Base-by-base conservation (phyloP, 352 stramenopile species). In the Globisporangium cederbergense region DNA sequence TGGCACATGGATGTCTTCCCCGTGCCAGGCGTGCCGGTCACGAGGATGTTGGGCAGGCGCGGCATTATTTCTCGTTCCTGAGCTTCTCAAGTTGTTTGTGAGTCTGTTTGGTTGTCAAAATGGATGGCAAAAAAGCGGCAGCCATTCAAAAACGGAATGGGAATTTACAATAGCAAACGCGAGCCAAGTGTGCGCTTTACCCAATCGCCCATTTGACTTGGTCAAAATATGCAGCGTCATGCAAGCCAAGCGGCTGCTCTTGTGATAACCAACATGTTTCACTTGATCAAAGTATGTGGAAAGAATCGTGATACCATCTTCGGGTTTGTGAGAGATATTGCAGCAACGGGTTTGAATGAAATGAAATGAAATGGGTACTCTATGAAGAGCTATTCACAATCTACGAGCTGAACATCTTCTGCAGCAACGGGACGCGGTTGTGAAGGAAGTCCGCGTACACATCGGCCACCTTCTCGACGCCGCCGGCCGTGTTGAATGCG, bases 21-120 rank as follows among this genome's bases (percentile, higher is more conserved):
- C 60, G 91, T 98, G 51, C 97, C 97, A 14, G 97, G 97, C 46
- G 97, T 99, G 18, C 97, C 97, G n/a, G 97, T 99, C 32, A 99
- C 81, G 43, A 99, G 85, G 70, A 99, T 97, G 75, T 99, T 99
- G 4, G 97, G 97, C 58, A 85, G 64, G 52, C 79, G 81, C 66
- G 73, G 61, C 77, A 83, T 83, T 66, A 40, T 20, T 66, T 66
- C 25, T 38, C 47, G 52, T 34, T 54, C 45, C 40, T 45, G 25
- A 28, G 25, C 32, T 54, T 62, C 38, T 22, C 49, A 55, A 10
- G 49, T 38, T 54, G 4, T 36, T 34, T 18, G 13, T 16, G 25
- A 6, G 13, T 7, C 22, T 4, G 5, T 38, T 28, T 40, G 10
- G 20, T 54, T 36, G 52, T 45, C 6, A 20, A 28, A 58, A 30